Conservation (phyloP, 2,329 filamentous ascomycete species). For the Rhynchosporium secalis region DNA sequence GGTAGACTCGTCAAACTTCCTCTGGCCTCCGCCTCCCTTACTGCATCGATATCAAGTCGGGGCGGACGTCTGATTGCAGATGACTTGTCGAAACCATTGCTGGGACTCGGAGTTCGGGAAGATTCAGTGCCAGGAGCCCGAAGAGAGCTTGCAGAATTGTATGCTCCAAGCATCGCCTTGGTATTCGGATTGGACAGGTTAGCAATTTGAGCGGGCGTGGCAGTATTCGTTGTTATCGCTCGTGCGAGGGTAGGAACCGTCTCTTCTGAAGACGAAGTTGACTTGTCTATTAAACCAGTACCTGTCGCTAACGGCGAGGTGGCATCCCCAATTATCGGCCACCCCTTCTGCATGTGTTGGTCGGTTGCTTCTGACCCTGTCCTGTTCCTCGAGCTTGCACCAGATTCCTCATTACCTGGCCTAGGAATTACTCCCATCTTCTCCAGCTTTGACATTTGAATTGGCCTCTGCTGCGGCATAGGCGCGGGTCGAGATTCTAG, state of each 20-base stretch:
- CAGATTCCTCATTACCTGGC: constrained; percentile 2
- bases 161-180: constrained; percentile 52
- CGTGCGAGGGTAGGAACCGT: constrained; percentile 29
- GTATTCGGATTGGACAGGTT: constrained; percentile 40
- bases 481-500: constrained; percentile 31
- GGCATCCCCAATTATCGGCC: constrained; percentile 33
- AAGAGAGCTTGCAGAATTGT: constrained; percentile 46
- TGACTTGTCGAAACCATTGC: constrained; percentile 43
- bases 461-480: constrained; percentile 38
- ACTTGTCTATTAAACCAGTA: constrained; percentile 36
- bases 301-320: constrained; percentile 34
- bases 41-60: constrained; percentile 77
- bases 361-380: constrained; percentile 15
- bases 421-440: constrained; percentile 28
- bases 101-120: constrained; percentile 28
- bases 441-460: constrained; percentile 42
- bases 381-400: constrained; percentile 5
- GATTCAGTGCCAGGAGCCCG: constrained; percentile 20
- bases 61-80: constrained; percentile 67
- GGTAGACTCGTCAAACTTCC: constrained; percentile 90
- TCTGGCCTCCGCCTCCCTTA: constrained; percentile 76
- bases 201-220: constrained; percentile 27
- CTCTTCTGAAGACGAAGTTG: constrained; percentile 33
- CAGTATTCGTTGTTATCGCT: constrained; percentile 24
- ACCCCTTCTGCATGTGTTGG: constrained; percentile 26